Conservation (phyloP, 2,329 filamentous ascomycete genomes). For the Colletotrichum sp. region DNA sequence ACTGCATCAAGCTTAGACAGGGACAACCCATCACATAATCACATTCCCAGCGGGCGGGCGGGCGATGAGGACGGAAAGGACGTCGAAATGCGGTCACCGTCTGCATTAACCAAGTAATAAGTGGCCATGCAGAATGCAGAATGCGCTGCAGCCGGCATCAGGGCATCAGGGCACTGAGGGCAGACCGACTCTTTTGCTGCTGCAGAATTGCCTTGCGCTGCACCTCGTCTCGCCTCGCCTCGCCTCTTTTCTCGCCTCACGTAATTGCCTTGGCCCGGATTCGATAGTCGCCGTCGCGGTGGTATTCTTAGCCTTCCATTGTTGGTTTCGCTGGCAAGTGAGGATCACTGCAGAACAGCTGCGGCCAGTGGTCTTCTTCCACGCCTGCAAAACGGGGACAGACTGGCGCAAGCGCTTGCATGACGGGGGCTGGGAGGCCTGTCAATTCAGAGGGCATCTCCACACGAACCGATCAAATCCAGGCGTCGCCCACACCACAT, state of each 20-base stretch:
- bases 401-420: conserved; percentile 8
- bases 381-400: not conserved
- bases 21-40: conserved; percentile 5
- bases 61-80: not conserved
- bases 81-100: not conserved
- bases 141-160: not conserved
- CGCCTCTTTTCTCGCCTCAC: not conserved
- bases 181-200: not conserved
- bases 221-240: not conserved
- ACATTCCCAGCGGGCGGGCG: not conserved
- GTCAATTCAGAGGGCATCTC: not conserved
- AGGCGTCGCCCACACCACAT: not conserved
- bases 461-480: conserved; percentile 14
- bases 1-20: conserved; percentile 1
- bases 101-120: not conserved
- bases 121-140: not conserved
- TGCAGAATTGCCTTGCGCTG: not conserved
- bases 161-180: not conserved
- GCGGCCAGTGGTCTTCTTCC: not conserved
- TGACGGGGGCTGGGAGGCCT: conserved; percentile 4
- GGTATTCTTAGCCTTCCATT: not conserved
- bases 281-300: conserved; percentile 4
- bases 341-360: not conserved
- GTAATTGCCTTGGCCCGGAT: not conserved
- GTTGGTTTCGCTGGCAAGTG: not conserved